These are phyloP conservation scores for Fusarium solani-melongenae DNA, from an alignment of 2,329 filamentous ascomycete species.

Conservation along the genomic window DNA sequence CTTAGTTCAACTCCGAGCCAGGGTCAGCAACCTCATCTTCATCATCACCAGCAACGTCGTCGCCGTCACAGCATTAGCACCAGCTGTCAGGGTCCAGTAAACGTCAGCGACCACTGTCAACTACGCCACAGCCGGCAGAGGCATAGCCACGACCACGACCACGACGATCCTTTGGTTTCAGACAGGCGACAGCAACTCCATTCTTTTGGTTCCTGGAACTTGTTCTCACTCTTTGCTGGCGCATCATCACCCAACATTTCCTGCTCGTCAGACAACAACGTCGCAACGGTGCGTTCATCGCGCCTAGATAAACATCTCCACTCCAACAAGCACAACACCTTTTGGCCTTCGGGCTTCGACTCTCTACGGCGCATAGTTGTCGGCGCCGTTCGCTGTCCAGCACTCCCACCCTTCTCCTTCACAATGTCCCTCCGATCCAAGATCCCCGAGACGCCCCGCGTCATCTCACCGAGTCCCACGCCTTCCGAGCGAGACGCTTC, in stretches of 20 bases:
- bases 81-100: background rate
- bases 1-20: conserved; percentile 31
- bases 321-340: conserved; percentile 43
- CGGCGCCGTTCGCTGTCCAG: conserved; percentile 66
- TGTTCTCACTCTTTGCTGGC: conserved; percentile 36
- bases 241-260: conserved; percentile 27
- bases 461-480: conserved; percentile 89
- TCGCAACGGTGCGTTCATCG: conserved; percentile 48
- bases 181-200: conserved; percentile 43
- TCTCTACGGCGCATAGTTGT: conserved; percentile 62
- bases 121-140: conserved; percentile 27
- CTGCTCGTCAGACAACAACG: conserved; percentile 18
- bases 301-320: conserved; percentile 65
- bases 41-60: conserved; percentile 12
- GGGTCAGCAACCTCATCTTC: conserved; percentile 31
- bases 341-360: conserved; percentile 61
- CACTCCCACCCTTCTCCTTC: conserved; percentile 69
- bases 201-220: conserved; percentile 15
- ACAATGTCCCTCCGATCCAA: conserved; percentile 66
- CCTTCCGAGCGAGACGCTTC: conserved; percentile 48
- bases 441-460: conserved; percentile 82
- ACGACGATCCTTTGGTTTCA: conserved; percentile 28
- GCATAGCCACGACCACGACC: conserved; percentile 35
- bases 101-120: conserved; percentile 10
- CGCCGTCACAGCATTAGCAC: background rate